Evolutionary conservation across 1,284 basidiomycete genomes (phyloP), one percentile per base, ranked within the genome.

Genomic region (Austroboletus olivaceoglutinosus): DNA sequence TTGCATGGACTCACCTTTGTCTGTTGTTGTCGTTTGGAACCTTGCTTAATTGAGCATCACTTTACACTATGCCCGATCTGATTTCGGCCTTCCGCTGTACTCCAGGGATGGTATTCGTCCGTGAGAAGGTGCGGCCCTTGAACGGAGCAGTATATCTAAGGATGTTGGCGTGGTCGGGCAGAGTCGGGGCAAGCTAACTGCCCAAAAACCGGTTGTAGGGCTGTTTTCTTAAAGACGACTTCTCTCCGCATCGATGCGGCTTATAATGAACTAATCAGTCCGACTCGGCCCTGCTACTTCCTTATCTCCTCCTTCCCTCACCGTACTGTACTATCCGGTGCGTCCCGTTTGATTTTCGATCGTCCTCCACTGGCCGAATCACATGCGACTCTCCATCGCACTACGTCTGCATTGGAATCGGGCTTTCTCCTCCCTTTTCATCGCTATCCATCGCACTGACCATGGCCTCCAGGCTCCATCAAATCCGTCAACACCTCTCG

Each of bases 401-500:
- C 29, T 5, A 16, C 36, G 34, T 43, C 38, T 23, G 37, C 25
- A 34, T 45, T 42, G 38, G 23, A 23, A 16, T 23, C 34, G 33
- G 12, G 22, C 38, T 5, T 16, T 8, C 18, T 27, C 27, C 27
- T 4, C 19, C 21, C n/a, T n/a, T 43, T 25, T 37, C 19, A 23
- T 25, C 23, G 0, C 13, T 19, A 11, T 6, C 47, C 34, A 10
- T 40, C 37, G n/a, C 46, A 36, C 58, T 54, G 18, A 59, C 34
- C 52, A 82, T 83, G 82, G 67, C 77, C 40, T 65, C 64, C 62
- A 82, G 83, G 69, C 67, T 82, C 29, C 73, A 76, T 47, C 82
- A 83, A 60, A 55, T 85, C 30, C 58, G 70, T 37, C 60, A 65
- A 45, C 78, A 81, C 58, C 52, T 79, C 41, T 61, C 63, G n/a